These are phyloP conservation scores for Phialemoniopsis sp. DNA, from an alignment of 2,329 filamentous ascomycete species.

Conservation along the genomic window DNA sequence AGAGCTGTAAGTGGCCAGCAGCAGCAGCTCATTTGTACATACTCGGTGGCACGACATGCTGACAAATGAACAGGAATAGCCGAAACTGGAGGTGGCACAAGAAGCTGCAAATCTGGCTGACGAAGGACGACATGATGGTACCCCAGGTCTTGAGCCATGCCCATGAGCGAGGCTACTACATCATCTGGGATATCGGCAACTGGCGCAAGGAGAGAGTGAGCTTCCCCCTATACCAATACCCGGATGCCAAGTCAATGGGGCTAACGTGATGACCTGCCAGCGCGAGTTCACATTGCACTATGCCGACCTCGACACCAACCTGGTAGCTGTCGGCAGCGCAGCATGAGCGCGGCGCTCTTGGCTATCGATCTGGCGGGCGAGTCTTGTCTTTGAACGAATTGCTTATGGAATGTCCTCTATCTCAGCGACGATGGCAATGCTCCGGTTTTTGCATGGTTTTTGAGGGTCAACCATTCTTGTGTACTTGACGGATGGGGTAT, in stretches of 20 bases:
- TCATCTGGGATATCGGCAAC: slow-evolving; percentile 59
- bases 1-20: slow-evolving; percentile 56
- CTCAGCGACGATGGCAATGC: not conserved
- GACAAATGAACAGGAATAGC: slow-evolving; percentile 39
- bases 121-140: slow-evolving; percentile 63
- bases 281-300: slow-evolving; percentile 59
- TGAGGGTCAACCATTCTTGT: not conserved
- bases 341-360: not conserved
- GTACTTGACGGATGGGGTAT: not conserved
- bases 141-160: slow-evolving; percentile 54
- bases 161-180: slow-evolving; percentile 62
- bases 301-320: slow-evolving; percentile 52
- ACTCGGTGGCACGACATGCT: not conserved
- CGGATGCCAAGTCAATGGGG: not conserved
- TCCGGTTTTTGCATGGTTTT: not conserved
- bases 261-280: slow-evolving; percentile 26
- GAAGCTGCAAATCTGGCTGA: slow-evolving; percentile 62
- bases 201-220: slow-evolving; percentile 62
- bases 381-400: not conserved
- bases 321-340: slow-evolving; percentile 1
- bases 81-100: slow-evolving; percentile 69
- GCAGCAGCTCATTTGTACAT: not conserved
- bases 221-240: slow-evolving; percentile 6
- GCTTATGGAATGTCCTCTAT: not conserved
- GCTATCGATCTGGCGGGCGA: not conserved